Evolutionary conservation across 495 filamentous ascomycete genomes (phyloP).

Genomic region (Peziza echinospora): DNA sequence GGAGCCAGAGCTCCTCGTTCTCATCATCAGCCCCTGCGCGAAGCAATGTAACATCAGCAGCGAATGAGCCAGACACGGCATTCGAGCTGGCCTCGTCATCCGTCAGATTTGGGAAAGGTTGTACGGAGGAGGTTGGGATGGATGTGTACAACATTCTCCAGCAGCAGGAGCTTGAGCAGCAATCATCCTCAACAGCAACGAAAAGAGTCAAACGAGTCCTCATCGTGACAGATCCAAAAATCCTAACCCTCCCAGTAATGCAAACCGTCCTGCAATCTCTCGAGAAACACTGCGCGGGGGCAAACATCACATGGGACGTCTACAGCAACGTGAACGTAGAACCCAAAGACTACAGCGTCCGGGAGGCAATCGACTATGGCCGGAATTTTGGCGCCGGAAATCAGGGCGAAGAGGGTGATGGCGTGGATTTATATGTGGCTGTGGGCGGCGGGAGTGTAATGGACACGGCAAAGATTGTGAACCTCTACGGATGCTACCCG

Average conservation of each 20-base stretch:
- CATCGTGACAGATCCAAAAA: slow-evolving; percentile 71
- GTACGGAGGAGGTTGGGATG: slow-evolving; percentile 98
- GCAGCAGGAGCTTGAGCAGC: too few relatives aligned
- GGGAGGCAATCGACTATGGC: slow-evolving; percentile 66
- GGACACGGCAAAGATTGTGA: slow-evolving; percentile 96
- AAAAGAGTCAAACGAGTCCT: slow-evolving; percentile 63
- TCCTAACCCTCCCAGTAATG: slow-evolving; percentile 64
- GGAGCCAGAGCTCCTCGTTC: not conserved
- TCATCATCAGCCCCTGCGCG: slow-evolving; percentile 5
- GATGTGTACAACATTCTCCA: slow-evolving; percentile 67
- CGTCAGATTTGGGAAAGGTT: slow-evolving; percentile 81
- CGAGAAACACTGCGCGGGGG: slow-evolving; percentile 46
- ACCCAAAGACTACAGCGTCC: slow-evolving; percentile 72
- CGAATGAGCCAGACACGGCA: slow-evolving; percentile 98
- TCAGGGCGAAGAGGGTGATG: too few relatives aligned
- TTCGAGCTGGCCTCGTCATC: slow-evolving; percentile 94
- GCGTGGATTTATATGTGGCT: slow-evolving; percentile 61
- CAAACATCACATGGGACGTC: slow-evolving; percentile 48
- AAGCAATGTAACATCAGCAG: too few relatives aligned
- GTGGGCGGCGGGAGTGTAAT: slow-evolving; percentile 82
- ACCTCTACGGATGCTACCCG: slow-evolving; percentile 73
- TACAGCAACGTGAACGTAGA: slow-evolving; percentile 62
- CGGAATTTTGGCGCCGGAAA: slow-evolving; percentile 44
- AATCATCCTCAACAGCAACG: too few relatives aligned
- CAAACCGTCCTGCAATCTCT: slow-evolving; percentile 59